Evolutionary conservation across 805 yeast genomes (phyloP).

Genomic region (Lipomyces spencermartinsiae): DNA sequence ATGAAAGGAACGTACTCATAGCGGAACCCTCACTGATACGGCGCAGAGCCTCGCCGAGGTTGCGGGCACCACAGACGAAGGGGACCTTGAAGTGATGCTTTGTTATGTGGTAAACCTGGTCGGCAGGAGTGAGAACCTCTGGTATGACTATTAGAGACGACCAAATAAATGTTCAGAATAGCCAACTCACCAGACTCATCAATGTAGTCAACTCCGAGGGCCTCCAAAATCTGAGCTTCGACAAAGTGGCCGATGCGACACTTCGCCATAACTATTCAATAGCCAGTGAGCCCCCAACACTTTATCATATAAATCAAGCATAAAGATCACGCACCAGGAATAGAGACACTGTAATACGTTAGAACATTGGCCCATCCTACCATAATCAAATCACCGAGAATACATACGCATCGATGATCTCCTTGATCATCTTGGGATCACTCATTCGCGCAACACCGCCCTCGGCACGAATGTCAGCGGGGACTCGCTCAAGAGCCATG

Average conservation of each 20-base stretch:
- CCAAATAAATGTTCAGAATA: not conserved
- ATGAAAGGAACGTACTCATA: conserved; percentile 53
- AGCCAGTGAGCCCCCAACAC: conserved; percentile 1
- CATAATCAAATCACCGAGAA: not conserved
- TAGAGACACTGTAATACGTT: conserved; percentile 44
- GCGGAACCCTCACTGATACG: conserved; percentile 84
- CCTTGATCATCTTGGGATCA: conserved; percentile 78
- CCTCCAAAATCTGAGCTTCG: conserved; percentile 79
- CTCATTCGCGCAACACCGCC: conserved; percentile 88
- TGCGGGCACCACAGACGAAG: conserved; percentile 83
- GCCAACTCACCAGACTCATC: conserved; percentile 61
- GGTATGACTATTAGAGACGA: not conserved
- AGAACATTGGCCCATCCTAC: not conserved
- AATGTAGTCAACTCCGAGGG: conserved; percentile 75
- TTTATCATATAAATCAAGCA: not conserved
- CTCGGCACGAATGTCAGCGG: conserved; percentile 81
- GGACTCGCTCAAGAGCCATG: conserved; percentile 85
- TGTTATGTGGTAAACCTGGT: conserved; percentile 66
- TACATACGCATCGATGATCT: conserved; percentile 63
- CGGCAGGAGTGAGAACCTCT: conserved; percentile 85
- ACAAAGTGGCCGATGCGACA: conserved; percentile 83
- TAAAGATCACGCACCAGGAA: conserved; percentile 40
- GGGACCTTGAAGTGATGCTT: conserved; percentile 70
- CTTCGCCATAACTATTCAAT: conserved; percentile 72
- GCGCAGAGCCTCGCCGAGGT: conserved; percentile 81